Percentiles rank a stretch among this genome's conserved stretches.
Evolutionary conservation across 768 basidiomycete genomes (phyloP).

Genomic region (Phylloporus rhodoxanthus): DNA sequence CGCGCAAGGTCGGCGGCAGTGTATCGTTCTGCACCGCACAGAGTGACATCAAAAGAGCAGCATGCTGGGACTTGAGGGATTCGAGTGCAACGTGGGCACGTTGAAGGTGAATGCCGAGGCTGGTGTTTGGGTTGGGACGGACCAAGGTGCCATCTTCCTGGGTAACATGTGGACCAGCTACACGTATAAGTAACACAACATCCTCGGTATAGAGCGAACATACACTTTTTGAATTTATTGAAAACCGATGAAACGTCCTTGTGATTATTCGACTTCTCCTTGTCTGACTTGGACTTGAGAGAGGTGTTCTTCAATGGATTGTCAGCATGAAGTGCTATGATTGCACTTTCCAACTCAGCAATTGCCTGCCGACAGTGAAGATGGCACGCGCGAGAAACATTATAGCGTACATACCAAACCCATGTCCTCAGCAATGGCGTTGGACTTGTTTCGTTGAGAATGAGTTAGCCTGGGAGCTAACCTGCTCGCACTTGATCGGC

Average conservation of each 20-base stretch:
- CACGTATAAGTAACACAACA: neutral
- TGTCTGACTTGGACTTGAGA: constrained; percentile 37
- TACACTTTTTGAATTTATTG: constrained; percentile 59
- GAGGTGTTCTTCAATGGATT: constrained; percentile 30
- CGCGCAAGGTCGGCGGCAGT: constrained; percentile 17
- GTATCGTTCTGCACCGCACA: constrained; percentile 31
- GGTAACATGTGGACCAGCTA: constrained; percentile 17
- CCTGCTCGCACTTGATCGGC: constrained; percentile 32
- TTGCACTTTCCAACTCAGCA: constrained; percentile 50
- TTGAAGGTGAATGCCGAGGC: constrained; percentile 29
- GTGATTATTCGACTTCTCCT: constrained; percentile 37
- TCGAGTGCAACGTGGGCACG: constrained; percentile 45
- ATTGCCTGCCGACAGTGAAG: constrained; percentile 41
- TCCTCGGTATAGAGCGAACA: constrained; percentile 10
- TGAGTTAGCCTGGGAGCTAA: constrained; percentile 40
- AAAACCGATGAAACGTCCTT: constrained; percentile 38
- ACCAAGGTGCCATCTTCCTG: constrained; percentile 27
- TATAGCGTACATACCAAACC: constrained; percentile 41
- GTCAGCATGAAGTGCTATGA: constrained; percentile 40
- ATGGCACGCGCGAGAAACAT: constrained; percentile 1
- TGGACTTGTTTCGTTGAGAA: constrained; percentile 44
- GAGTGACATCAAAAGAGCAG: constrained; percentile 42
- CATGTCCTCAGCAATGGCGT: constrained; percentile 60
- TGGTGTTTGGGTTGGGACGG: constrained; percentile 15
- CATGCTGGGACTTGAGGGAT: constrained; percentile 56